Evolutionary conservation across 306 rosid species (phyloP).

Genomic region (Malus asiatica): DNA sequence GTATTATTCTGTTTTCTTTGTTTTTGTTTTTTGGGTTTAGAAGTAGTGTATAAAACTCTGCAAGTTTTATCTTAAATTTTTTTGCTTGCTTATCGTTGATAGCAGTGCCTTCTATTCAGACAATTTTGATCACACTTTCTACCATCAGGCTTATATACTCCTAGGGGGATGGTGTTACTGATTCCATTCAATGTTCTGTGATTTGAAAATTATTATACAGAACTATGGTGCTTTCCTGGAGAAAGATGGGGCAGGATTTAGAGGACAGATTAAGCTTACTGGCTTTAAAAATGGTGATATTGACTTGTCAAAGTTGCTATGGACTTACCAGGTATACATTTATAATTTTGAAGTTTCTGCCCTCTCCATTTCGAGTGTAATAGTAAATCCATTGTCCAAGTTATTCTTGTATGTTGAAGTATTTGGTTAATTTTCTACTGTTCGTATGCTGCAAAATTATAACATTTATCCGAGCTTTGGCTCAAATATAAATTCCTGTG

Average conservation of each 20-base stretch:
- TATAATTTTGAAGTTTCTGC: constrained; percentile 1
- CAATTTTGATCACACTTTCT: too few species aligned
- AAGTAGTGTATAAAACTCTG: too few species aligned
- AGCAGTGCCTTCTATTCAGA: too few species aligned
- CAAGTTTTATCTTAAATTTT: too few species aligned
- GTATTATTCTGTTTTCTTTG: not conserved
- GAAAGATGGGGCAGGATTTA: constrained; percentile 89
- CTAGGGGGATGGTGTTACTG: constrained; percentile 12
- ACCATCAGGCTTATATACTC: too few species aligned
- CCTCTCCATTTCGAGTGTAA: not conserved
- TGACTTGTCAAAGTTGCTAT: constrained; percentile 60
- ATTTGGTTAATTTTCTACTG: not conserved
- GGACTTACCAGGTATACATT: constrained; percentile 83
- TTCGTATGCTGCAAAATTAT: not conserved
- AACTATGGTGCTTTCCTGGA: constrained; percentile 87
- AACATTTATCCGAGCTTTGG: not conserved
- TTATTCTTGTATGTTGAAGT: not conserved
- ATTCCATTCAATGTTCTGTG: constrained; percentile 13
- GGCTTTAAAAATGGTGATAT: constrained; percentile 68
- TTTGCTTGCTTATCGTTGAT: too few species aligned
- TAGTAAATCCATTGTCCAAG: not conserved
- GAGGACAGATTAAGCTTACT: constrained; percentile 64
- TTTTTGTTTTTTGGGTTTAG: not conserved
- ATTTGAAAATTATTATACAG: constrained; percentile 35
- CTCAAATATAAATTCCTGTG: not conserved